Evolutionary conservation across 345 rosid genomes (phyloP).

Genomic region (Eucalyptus cloeziana): DNA sequence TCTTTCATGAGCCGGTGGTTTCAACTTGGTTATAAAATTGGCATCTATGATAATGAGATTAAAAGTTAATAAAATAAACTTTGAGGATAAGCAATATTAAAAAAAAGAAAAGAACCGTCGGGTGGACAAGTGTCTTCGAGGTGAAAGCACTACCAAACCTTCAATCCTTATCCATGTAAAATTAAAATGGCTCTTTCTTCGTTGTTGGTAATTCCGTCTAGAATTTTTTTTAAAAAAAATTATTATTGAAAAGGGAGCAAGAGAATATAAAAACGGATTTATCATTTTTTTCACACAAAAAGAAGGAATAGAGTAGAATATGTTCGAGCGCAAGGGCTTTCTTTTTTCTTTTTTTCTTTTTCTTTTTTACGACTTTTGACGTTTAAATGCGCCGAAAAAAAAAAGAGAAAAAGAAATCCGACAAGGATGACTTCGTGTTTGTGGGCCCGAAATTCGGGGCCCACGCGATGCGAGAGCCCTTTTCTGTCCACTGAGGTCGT

Average conservation of each 20-base stretch:
- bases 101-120: background rate
- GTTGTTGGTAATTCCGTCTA: background rate
- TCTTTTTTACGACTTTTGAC: background rate
- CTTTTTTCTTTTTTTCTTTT: background rate
- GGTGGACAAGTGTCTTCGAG: background rate
- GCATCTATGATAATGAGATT: background rate
- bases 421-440: slow-evolving; percentile 8
- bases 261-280: background rate
- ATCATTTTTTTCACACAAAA: background rate
- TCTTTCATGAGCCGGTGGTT: background rate
- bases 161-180: background rate
- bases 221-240: background rate
- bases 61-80: background rate
- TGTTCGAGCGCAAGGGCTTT: background rate
- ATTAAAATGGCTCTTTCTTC: background rate
- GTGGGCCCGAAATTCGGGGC: background rate
- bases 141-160: background rate
- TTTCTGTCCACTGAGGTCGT: slow-evolving; percentile 4
- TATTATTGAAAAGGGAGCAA: background rate
- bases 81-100: background rate
- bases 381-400: background rate
- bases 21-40: background rate
- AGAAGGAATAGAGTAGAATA: background rate
- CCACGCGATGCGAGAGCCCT: background rate
- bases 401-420: background rate